phyloP scores from a whole-genome alignment of 2,329 filamentous ascomycete species.

The Aspergillus fischeri region DNA sequence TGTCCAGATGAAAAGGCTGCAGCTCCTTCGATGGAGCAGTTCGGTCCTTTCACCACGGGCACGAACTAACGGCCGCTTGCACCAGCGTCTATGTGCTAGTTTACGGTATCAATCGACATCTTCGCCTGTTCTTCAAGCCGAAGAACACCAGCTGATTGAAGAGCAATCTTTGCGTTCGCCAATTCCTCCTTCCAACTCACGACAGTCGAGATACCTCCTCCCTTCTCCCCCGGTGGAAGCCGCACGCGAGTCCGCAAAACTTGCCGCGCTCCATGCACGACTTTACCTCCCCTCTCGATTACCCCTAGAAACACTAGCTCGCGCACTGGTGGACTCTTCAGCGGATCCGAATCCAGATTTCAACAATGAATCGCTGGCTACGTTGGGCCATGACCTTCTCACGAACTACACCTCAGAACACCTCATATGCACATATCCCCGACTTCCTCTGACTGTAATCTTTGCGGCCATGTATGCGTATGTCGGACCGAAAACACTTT shows the following conservation, averaged over 20 bases:
- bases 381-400: constrained; percentile 76
- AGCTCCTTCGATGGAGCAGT: constrained; percentile 51
- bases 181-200: constrained; percentile 21
- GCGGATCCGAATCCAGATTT: constrained; percentile 75
- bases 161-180: constrained; percentile 21
- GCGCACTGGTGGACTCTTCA: constrained; percentile 78
- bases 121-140: constrained; percentile 25
- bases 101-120: constrained; percentile 42
- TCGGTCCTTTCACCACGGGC: constrained; percentile 46
- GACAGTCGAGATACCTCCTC: constrained; percentile 43
- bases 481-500: constrained; percentile 69
- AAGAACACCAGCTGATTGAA: constrained; percentile 24
- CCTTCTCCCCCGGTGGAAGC: constrained; percentile 68
- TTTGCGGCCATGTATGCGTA: constrained; percentile 84
- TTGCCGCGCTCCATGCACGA: constrained; percentile 87
- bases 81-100: constrained; percentile 32
- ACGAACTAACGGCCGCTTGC: constrained; percentile 38
- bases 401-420: constrained; percentile 86
- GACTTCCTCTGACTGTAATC: constrained; percentile 81
- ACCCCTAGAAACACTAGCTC: constrained; percentile 78
- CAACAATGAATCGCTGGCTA: constrained; percentile 83
- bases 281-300: constrained; percentile 76
- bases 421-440: constrained; percentile 83
- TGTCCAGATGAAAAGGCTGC: constrained; percentile 48
- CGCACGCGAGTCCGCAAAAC: constrained; percentile 74